Evolutionary conservation across 345 rosid species (phyloP).

Genomic region (Pugionium dolabratum): DNA sequence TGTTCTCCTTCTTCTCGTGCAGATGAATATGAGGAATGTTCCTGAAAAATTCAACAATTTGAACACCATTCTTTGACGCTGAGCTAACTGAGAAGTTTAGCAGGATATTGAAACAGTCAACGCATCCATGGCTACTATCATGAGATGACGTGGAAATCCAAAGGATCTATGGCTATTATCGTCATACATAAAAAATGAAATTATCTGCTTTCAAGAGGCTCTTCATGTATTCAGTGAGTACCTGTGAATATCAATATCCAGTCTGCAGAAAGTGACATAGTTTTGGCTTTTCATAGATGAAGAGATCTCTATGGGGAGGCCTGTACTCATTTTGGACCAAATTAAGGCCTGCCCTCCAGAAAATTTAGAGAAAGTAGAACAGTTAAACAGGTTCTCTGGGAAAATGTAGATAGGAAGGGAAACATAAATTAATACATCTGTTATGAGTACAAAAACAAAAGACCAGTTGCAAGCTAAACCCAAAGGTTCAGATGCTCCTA

Average conservation of each 20-base stretch:
- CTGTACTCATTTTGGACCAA: slow-evolving; percentile 99
- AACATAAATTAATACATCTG: neutral
- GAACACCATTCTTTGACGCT: slow-evolving; percentile 8
- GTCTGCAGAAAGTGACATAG: slow-evolving; percentile 77
- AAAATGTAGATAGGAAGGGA: neutral
- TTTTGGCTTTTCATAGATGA: slow-evolving; percentile 87
- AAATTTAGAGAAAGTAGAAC: slow-evolving; percentile 21
- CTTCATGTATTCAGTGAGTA: slow-evolving; percentile 38
- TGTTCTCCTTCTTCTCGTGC: slow-evolving; percentile 74
- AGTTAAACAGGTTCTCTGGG: slow-evolving; percentile 10
- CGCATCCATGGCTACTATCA: slow-evolving; percentile 14
- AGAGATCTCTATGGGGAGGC: slow-evolving; percentile 89
- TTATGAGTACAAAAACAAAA: neutral
- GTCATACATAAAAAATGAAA: slow-evolving; percentile 13
- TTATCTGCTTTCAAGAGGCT: neutral
- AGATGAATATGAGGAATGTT: slow-evolving; percentile 89
- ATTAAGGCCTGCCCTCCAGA: slow-evolving; percentile 75
- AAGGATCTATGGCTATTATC: slow-evolving; percentile 12
- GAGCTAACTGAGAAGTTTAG: slow-evolving; percentile 15
- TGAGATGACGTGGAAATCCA: neutral
- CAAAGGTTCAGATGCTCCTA: slow-evolving; percentile 5
- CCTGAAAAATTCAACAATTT: slow-evolving; percentile 49
- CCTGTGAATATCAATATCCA: slow-evolving; percentile 95
- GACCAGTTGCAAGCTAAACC: slow-evolving; percentile 12
- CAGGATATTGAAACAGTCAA: slow-evolving; percentile 9